Evolutionary conservation across 176 grass and related monocot species (phyloP).

Genomic region (Secale cereale): DNA sequence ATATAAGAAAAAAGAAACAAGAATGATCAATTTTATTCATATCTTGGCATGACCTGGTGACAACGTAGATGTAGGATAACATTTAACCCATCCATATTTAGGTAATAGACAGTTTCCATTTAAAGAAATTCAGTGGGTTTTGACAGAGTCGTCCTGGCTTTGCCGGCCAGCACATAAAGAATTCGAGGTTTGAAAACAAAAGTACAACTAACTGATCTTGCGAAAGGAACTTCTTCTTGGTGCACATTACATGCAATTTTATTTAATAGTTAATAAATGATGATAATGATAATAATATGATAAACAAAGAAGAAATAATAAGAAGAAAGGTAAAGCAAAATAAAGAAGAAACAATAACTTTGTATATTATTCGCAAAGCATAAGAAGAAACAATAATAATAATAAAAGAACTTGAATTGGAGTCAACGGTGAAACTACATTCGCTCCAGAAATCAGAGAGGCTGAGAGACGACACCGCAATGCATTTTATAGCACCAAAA

Average conservation of each 20-base stretch:
- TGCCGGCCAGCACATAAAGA: constrained; percentile 4
- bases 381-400: neutral
- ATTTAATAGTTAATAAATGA: neutral
- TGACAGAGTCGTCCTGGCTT: neutral
- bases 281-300: too few relatives aligned
- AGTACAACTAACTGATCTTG: neutral
- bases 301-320: too few relatives aligned
- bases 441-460: neutral
- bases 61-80: neutral
- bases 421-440: neutral
- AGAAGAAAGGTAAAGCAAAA: too few relatives aligned
- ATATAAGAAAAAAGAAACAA: neutral
- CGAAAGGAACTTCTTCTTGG: neutral
- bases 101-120: neutral
- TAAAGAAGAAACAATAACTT: too few relatives aligned
- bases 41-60: constrained; percentile 5
- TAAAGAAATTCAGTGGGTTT: neutral
- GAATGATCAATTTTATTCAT: neutral
- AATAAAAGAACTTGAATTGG: neutral
- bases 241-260: constrained; percentile 1
- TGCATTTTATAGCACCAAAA: constrained; percentile 15
- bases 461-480: neutral
- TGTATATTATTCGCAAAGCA: neutral
- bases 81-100: neutral
- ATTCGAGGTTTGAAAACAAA: neutral